Evolutionary conservation across 345 rosid species (phyloP).

Genomic region (Clarkia xantiana): DNA sequence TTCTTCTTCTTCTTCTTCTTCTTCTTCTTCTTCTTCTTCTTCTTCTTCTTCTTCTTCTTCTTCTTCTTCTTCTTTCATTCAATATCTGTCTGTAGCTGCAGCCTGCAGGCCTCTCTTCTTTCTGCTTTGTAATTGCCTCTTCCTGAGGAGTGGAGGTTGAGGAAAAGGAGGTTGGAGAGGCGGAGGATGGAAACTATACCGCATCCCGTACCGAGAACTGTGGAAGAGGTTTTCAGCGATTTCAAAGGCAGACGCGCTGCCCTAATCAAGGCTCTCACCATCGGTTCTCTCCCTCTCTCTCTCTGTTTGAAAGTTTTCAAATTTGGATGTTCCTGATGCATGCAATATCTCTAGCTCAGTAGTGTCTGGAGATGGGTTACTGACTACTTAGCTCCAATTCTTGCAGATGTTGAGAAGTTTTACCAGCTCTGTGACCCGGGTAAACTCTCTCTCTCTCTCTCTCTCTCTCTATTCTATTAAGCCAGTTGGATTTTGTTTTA

Average conservation of each 20-base stretch:
- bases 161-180: not conserved
- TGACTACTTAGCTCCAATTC: not conserved
- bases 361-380: not conserved
- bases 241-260: constrained; percentile 86
- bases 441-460: constrained; percentile 31
- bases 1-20: too few relatives aligned
- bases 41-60: too few relatives aligned
- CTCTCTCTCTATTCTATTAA: too few relatives aligned
- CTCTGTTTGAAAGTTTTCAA: not conserved
- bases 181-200: constrained; percentile 49
- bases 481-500: not conserved
- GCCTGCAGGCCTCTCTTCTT: too few relatives aligned
- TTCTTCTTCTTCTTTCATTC: too few relatives aligned
- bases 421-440: constrained; percentile 96
- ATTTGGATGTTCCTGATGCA: not conserved
- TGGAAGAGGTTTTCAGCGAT: constrained; percentile 83
- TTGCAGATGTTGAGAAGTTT: constrained; percentile 81
- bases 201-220: constrained; percentile 67
- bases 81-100: too few relatives aligned
- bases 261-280: constrained; percentile 73
- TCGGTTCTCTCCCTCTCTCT: constrained; percentile 23
- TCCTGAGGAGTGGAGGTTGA: too few relatives aligned
- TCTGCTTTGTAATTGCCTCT: too few relatives aligned
- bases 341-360: too few relatives aligned
- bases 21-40: too few relatives aligned